Base-by-base conservation (phyloP, 2,329 filamentous ascomycete species). In the Trichoderma sp. region DNA sequence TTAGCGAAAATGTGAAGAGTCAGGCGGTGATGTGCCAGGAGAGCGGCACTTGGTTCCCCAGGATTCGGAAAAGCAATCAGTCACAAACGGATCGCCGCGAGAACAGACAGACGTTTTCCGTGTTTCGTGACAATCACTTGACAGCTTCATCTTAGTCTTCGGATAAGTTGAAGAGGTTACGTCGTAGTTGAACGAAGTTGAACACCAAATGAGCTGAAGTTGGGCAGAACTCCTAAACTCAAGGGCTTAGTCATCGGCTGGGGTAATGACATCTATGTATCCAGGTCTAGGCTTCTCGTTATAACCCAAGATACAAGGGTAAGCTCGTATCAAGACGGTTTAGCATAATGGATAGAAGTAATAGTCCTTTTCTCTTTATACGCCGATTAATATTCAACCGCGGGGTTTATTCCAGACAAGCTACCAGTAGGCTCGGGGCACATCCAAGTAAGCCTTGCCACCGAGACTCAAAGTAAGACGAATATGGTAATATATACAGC, bases 51-150 rank as follows among this genome's bases (percentile, higher is more conserved):
- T 63, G 24, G 26, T 21, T 57, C 34, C 61, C 61, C 61, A 47
- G 9, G 47, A 65, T 18, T 56, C 63, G 63, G 63, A 65, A 65
- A 65, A 65, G 63, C 63, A 65, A 32, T n/a, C 28, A 56, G 63
- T 53, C 21, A 18, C 32, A 26, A 11, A 15, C 18, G 36, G 39
- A 30, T 51, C 47, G 47, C 21, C 47, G 12, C n/a, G 21, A 53
- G 11, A 53, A 7, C 9, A 53, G 34, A 53, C 18, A 65, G 12
- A 47, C 28, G 63, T 53, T 26, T 53, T 53, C 63, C 63, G 63
- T 56, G 28, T 34, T 56, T 30, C 11, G 18, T 51, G 47, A 34
- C 21, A 32, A 36, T 65, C 43, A 32, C 34, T 65, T 15, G 61
- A 47, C 24, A 47, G 9, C 36, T 30, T 63, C 58, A 39, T 62